Evolutionary conservation across 352 stramenopile genomes (phyloP).

Genomic region (Pythium grandisporangium): DNA sequence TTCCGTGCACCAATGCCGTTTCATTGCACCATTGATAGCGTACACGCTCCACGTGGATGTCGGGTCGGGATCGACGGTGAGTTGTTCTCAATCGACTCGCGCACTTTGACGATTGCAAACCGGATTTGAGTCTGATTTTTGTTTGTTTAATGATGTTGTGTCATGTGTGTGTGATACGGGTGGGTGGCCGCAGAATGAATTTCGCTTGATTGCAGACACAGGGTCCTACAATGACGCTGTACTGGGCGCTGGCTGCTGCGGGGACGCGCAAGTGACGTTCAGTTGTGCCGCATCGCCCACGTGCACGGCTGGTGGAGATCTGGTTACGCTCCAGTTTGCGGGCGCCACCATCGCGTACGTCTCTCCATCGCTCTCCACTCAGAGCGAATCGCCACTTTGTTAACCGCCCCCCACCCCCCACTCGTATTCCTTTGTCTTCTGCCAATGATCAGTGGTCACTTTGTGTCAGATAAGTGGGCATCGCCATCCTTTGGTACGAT

Average conservation of each 20-base stretch:
- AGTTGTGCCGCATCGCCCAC: conserved; percentile 56
- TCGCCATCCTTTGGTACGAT: conserved; percentile 39
- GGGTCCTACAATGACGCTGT: conserved; percentile 79
- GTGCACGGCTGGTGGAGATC: conserved; percentile 19
- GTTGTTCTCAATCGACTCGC: too few species aligned
- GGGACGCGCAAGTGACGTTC: conserved; percentile 37
- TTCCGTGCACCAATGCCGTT: too few species aligned
- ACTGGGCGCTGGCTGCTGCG: conserved; percentile 53
- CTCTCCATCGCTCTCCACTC: too few species aligned
- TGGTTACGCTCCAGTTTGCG: conserved; percentile 38
- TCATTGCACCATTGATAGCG: conserved; percentile 6
- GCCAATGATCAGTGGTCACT: too few species aligned
- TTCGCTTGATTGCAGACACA: conserved; percentile 72
- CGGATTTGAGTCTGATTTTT: too few species aligned
- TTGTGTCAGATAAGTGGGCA: conserved; percentile 63
- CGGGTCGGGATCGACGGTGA: too few species aligned
- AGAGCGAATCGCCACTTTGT: background rate
- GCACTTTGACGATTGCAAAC: too few species aligned
- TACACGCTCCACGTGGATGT: conserved; percentile 23
- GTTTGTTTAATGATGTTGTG: too few species aligned
- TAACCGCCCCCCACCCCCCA: background rate
- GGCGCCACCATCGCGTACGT: conserved; percentile 58
- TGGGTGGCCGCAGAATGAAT: conserved; percentile 65
- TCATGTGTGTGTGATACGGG: too few species aligned
- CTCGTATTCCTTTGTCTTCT: too few species aligned